phyloP scores from a whole-genome alignment of 2,329 filamentous ascomycete species.

The Botryosphaeria dothidea region DNA sequence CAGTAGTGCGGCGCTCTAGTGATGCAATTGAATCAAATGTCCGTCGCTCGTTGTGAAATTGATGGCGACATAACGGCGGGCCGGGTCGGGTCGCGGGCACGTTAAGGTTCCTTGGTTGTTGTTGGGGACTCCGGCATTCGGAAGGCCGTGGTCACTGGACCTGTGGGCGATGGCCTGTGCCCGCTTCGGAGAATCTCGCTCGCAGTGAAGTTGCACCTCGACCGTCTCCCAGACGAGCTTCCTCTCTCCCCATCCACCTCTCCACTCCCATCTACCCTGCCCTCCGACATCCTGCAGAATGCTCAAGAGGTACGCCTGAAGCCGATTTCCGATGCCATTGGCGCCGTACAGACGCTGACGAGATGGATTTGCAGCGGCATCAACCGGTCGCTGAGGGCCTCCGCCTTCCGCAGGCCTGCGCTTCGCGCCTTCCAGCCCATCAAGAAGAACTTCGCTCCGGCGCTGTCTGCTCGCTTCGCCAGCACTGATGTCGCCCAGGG shows the following conservation, averaged over 20 bases:
- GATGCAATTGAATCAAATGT: background rate
- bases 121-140: constrained; percentile 13
- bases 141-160: constrained; percentile 7
- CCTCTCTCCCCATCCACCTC: constrained; percentile 26
- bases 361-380: constrained; percentile 58
- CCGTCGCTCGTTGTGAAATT: too few relatives aligned
- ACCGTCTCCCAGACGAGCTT: constrained; percentile 18
- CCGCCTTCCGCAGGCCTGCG: constrained; percentile 59
- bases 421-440: constrained; percentile 54
- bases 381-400: constrained; percentile 64
- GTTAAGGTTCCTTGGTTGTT: background rate
- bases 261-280: constrained; percentile 36
- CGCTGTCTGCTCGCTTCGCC: constrained; percentile 62
- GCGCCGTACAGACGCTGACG: constrained; percentile 39
- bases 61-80: background rate
- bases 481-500: constrained; percentile 57
- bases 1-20: background rate
- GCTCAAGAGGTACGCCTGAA: constrained; percentile 60
- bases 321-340: constrained; percentile 35
- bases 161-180: constrained; percentile 1
- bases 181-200: constrained; percentile 17
- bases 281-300: constrained; percentile 54
- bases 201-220: constrained; percentile 17
- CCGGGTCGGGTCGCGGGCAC: constrained; percentile 1
- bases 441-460: constrained; percentile 59